phyloP scores from a whole-genome alignment of 108 stramenopile species.

The Skeletonema menzelii region DNA sequence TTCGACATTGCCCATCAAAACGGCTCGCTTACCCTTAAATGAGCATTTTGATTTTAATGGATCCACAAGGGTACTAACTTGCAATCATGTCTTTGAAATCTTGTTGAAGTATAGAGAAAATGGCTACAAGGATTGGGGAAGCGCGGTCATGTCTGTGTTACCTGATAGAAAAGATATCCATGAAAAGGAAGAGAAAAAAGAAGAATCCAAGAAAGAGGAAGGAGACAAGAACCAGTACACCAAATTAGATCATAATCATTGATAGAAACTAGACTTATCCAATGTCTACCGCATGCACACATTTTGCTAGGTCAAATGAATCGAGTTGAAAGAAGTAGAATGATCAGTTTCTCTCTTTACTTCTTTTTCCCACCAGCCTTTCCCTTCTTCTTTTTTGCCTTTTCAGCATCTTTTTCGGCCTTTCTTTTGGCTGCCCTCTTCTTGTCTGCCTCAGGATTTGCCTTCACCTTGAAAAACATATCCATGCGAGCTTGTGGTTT shows the following conservation, averaged over 20 bases:
- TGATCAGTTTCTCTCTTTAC: neutral
- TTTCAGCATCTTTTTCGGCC: constrained; percentile 40
- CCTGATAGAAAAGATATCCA: constrained; percentile 69
- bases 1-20: constrained; percentile 61
- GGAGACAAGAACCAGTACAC: neutral
- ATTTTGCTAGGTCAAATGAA: neutral
- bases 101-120: constrained; percentile 65
- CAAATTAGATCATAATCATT: neutral
- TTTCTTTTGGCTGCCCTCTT: constrained; percentile 55
- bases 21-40: constrained; percentile 70
- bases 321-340: neutral
- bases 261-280: neutral
- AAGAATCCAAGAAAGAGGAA: neutral
- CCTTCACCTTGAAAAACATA: constrained; percentile 81
- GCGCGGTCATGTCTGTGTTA: constrained; percentile 61
- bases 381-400: constrained; percentile 52
- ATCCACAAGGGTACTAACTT: constrained; percentile 70
- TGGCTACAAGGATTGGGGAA: constrained; percentile 69
- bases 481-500: constrained; percentile 93
- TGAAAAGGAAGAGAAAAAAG: constrained; percentile 27
- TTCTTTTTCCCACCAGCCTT: constrained; percentile 31
- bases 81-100: constrained; percentile 88
- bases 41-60: constrained; percentile 58
- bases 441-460: constrained; percentile 47
- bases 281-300: neutral